Evolutionary conservation across 2,329 filamentous ascomycete species (phyloP).

Genomic region (Ascosphaera aggregata): DNA sequence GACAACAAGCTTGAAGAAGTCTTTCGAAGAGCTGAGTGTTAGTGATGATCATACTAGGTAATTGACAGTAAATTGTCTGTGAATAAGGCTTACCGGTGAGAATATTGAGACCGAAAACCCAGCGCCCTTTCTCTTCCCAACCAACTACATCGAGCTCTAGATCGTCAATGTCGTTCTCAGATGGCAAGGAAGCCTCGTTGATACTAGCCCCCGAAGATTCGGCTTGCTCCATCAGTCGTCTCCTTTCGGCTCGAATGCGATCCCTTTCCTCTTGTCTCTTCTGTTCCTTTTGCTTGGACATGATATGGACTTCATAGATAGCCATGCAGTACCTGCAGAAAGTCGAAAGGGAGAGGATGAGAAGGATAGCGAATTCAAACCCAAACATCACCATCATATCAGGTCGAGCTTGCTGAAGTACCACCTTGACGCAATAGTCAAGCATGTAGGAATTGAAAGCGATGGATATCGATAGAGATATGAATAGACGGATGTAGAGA

Average conservation of each 20-base stretch:
- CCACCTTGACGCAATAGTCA: conserved; percentile 55
- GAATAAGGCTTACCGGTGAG: conserved; percentile 37
- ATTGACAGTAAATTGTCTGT: background rate
- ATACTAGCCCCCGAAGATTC: conserved; percentile 15
- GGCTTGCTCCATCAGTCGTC: conserved; percentile 16
- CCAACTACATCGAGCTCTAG: conserved; percentile 88
- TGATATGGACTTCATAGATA: conserved; percentile 51
- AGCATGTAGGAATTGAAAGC: conserved; percentile 62
- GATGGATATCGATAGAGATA: conserved; percentile 58
- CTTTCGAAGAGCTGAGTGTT: conserved; percentile 19
- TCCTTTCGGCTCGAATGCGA: conserved; percentile 34
- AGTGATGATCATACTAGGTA: background rate
- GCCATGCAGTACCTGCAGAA: conserved; percentile 55
- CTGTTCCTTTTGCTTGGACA: conserved; percentile 46
- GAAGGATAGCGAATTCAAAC: conserved; percentile 83
- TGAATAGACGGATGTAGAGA: conserved; percentile 26
- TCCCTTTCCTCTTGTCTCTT: conserved; percentile 43
- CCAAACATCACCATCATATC: conserved; percentile 99
- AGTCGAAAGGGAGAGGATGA: conserved; percentile 60
- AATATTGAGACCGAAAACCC: conserved; percentile 72
- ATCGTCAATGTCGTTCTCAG: conserved; percentile 61
- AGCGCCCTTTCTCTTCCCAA: conserved; percentile 91
- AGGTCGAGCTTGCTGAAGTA: conserved; percentile 68
- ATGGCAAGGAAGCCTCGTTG: conserved; percentile 25
- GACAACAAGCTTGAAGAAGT: conserved; percentile 74